Base-by-base conservation (phyloP, 2,329 filamentous ascomycete species). In the Cladosporium sp. region DNA sequence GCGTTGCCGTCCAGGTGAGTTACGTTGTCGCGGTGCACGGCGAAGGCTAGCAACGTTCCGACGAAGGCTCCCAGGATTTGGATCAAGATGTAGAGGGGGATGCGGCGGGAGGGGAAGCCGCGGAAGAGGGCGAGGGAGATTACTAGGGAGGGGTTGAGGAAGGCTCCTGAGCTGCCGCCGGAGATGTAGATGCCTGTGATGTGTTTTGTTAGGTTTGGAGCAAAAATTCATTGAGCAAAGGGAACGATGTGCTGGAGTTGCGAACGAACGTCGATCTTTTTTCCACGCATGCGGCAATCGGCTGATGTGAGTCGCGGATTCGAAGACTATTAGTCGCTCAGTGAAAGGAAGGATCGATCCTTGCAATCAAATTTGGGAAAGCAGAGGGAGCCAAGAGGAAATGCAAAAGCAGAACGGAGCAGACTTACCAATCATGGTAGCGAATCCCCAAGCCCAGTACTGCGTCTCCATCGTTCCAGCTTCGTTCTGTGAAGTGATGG, bases 81-180 rank as follows among this genome's bases (percentile, higher is more conserved):
- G 8, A 77, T 75, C 62, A 83, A 74, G 62, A 85, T 82, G 66
- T 85, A 84, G 51, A 78, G 72, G 0, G 81, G 81, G 3, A 83
- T 82, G 62, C 85, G 85, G 49, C 74, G 78, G 77, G 80, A 82
- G 0, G 82, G 82, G 63, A 85, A 85, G 3, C 80, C 82, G 71
- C 84, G 80, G 81, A 80, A 86, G 39, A 70, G 64, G 12, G 73
- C 72, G 59, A 75, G 73, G 62, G 70, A 74, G 58, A 76, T 69
- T 3, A 74, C 74, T 34, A 76, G 72, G 45, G 73, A 71, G 14
- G 56, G 58, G 25, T 61, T 62, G 61, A 72, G 66, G 76, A 70
- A 66, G 5, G 67, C 64, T 50, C 83, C 82, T 5, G 77, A 81
- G 40, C 78, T 70, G 19, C 78, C 78, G 61, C 78, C 79, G 3